Evolutionary conservation across 106 monocot genomes (phyloP).

Genomic region (Dioscorea alata): DNA sequence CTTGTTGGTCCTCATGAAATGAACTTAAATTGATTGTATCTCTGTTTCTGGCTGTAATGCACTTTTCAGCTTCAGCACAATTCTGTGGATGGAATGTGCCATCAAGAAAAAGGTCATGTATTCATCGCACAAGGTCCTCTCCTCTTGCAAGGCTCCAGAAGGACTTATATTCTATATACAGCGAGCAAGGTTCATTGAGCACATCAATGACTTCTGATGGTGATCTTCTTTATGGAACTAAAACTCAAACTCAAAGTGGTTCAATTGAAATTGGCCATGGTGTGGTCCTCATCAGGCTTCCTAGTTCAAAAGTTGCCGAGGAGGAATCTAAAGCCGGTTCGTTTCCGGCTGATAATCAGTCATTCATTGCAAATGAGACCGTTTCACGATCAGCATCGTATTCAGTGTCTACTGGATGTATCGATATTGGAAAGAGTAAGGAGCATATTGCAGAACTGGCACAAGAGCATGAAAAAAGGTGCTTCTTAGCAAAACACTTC

Average conservation of each 20-base stretch:
- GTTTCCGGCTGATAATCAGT: conserved; percentile 43
- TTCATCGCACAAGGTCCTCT: conserved; percentile 50
- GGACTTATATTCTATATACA: conserved; percentile 67
- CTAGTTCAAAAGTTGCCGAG: conserved; percentile 47
- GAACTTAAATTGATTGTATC: neutral
- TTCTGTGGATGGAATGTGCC: conserved; percentile 72
- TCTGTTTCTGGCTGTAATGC: neutral
- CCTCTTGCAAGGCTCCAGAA: conserved; percentile 78
- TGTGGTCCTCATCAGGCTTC: conserved; percentile 57
- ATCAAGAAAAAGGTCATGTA: conserved; percentile 60
- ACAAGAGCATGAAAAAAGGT: conserved; percentile 50
- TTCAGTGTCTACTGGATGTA: conserved; percentile 33
- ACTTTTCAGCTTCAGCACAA: conserved; percentile 70
- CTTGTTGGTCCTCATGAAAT: neutral
- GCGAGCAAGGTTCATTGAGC: conserved; percentile 52
- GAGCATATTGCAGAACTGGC: conserved; percentile 14
- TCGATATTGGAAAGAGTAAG: conserved; percentile 21
- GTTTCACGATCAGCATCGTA: conserved; percentile 34
- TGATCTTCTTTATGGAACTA: conserved; percentile 64
- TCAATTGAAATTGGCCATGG: conserved; percentile 83
- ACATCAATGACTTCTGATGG: conserved; percentile 57
- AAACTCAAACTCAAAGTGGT: conserved; percentile 24
- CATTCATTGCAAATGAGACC: conserved; percentile 15
- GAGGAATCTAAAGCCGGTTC: conserved; percentile 99
- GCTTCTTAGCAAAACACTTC: neutral